Evolutionary conservation across 2,329 filamentous ascomycete genomes (phyloP).

Genomic region (Fonsecaea pedrosoi): DNA sequence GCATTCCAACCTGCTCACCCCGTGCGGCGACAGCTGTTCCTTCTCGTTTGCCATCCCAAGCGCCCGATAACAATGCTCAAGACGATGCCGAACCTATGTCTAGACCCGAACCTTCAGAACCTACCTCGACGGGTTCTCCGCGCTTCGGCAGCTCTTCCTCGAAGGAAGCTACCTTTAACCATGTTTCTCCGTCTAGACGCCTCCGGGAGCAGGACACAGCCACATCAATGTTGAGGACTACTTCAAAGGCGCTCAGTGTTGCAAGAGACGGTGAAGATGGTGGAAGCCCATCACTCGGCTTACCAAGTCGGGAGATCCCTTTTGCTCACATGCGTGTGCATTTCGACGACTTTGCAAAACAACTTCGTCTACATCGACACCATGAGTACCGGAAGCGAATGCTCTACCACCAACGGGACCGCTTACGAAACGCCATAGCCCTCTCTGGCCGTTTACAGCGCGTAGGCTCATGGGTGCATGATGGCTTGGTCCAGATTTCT

Average conservation of each 20-base stretch:
- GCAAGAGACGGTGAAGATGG: constrained; percentile 1
- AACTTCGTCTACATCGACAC: constrained; percentile 51
- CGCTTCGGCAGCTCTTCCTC: constrained; percentile 17
- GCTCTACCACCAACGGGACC: constrained; percentile 50
- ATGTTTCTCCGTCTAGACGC: constrained; percentile 20
- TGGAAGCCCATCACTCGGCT: not conserved
- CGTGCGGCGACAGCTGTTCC: constrained; percentile 19
- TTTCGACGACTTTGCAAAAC: constrained; percentile 54
- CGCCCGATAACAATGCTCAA: constrained; percentile 34
- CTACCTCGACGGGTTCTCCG: constrained; percentile 28
- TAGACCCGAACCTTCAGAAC: constrained; percentile 31
- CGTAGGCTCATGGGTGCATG: constrained; percentile 50
- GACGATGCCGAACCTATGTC: constrained; percentile 37
- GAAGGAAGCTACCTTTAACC: constrained; percentile 5
- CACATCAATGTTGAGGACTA: constrained; percentile 13
- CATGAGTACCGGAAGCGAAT: constrained; percentile 50
- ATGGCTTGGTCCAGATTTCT: constrained; percentile 54
- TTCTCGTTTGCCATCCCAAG: constrained; percentile 8
- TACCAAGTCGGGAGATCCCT: constrained; percentile 28
- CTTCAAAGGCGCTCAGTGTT: constrained; percentile 1
- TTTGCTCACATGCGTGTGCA: constrained; percentile 43
- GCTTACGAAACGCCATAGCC: constrained; percentile 52
- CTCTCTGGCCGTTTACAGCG: constrained; percentile 52
- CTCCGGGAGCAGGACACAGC: constrained; percentile 4
- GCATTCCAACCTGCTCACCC: constrained; percentile 15